Evolutionary conservation across 2,329 filamentous ascomycete genomes (phyloP), one percentile per base, ranked within the genome.

Genomic region (Penicillium sp.): DNA sequence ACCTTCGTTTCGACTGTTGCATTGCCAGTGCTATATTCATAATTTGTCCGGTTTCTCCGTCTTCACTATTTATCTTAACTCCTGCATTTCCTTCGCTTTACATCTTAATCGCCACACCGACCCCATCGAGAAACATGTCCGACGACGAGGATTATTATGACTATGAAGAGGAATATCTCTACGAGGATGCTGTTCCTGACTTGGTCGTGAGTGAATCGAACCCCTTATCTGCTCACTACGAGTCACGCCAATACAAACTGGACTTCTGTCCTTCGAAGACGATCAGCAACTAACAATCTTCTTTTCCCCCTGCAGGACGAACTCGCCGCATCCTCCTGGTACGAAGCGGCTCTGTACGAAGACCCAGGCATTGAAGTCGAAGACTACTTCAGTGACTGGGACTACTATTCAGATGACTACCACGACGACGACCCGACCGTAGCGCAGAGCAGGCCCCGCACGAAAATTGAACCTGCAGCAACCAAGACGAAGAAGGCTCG

Each of bases 361-460:
- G 73, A 78, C 51, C 71, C 74, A 6, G 67, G 63, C 14, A 64
- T 72, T 25, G 75, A 79, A 33, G 57, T 70, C 7, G 67, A 72
- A 50, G 75, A 77, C 12, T 73, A 70, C 45, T 75, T 69, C 62
- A 75, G 73, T 49, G 77, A 79, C 58, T 78, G 75, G 74, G 75
- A 77, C 44, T 76, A 77, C 26, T 71, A 76, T 43, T 74, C 75
- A 14, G 75, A 78, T 50, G 75, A 78, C 55, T 77, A 76, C 60
- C 73, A 75, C 54, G 75, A 78, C 42, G 74, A 77, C 50, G 75
- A 77, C 31, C 70, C 75, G 15, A 71, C 69, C 5, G 66, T 70
- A 31, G 62, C 69, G 8, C 63, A 55, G 55, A 47, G 61, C 58
- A 41, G 58, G 60, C 52, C 49, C 31, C 45, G 54, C 46, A 52